Evolutionary conservation across 1,139 yeast genomes (phyloP).

Genomic region (Hansenula anomala): DNA sequence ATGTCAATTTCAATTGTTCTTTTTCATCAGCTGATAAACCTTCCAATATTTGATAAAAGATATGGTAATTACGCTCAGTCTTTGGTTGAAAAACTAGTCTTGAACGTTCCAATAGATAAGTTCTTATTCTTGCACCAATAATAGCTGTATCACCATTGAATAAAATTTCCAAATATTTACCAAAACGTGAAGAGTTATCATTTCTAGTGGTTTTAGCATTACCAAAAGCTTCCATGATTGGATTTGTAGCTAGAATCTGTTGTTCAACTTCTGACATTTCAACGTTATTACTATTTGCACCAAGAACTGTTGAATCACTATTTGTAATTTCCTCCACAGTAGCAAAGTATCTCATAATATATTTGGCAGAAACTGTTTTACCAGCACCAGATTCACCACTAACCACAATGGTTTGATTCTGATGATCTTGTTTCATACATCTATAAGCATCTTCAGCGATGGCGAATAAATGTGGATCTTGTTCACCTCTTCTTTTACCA

Average conservation of each 20-base stretch:
- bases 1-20: constrained; percentile 51
- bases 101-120: constrained; percentile 88
- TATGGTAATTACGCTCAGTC: constrained; percentile 89
- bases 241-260: constrained; percentile 94
- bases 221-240: constrained; percentile 98
- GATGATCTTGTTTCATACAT: constrained; percentile 80
- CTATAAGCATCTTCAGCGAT: constrained; percentile 98
- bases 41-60: constrained; percentile 83
- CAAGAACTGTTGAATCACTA: constrained; percentile 25
- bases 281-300: constrained; percentile 31
- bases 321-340: constrained; percentile 72
- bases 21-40: constrained; percentile 68
- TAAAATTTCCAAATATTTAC: constrained; percentile 89
- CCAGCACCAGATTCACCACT: constrained; percentile 99
- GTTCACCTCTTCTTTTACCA: constrained; percentile 86
- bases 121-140: constrained; percentile 91
- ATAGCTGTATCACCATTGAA: constrained; percentile 72
- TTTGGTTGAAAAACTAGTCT: constrained; percentile 91
- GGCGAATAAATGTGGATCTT: constrained; percentile 95
- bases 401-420: constrained; percentile 93
- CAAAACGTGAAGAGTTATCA: constrained; percentile 96
- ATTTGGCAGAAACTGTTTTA: constrained; percentile 95
- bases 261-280: constrained; percentile 92
- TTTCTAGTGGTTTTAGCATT: constrained; percentile 97
- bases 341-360: constrained; percentile 96